A percentile compares a stretch with the other conserved stretches of the same genome.
phyloP scores from a whole-genome alignment of 148 eudicot species.

The Fagopyrum homotropicum region DNA sequence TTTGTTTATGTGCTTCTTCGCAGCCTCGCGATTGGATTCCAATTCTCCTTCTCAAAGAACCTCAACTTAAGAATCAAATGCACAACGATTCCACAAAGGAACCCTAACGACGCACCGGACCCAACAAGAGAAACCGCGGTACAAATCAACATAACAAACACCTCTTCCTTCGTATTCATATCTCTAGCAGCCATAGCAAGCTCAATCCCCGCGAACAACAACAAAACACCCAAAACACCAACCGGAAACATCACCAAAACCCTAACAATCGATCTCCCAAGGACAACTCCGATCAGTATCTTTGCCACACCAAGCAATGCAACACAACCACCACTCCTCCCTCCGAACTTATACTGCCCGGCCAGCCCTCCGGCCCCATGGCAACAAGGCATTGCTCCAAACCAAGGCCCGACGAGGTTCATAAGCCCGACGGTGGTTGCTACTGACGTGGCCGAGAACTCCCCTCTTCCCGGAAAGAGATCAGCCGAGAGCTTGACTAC shows the following conservation, averaged over 20 bases:
- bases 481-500: constrained; percentile 72
- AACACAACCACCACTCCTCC: constrained; percentile 82
- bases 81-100: constrained; percentile 58
- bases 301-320: constrained; percentile 64
- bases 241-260: constrained; percentile 67
- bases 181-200: constrained; percentile 80
- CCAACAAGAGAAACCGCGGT: constrained; percentile 69
- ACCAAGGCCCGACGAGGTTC: constrained; percentile 90
- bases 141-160: constrained; percentile 62
- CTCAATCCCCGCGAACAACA: constrained; percentile 82
- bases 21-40: not conserved
- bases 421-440: constrained; percentile 66
- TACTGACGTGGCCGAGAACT: constrained; percentile 57
- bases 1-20: not conserved
- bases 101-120: constrained; percentile 68
- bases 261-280: constrained; percentile 66
- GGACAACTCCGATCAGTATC: constrained; percentile 48
- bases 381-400: constrained; percentile 85
- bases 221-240: constrained; percentile 67
- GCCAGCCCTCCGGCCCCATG: constrained; percentile 98
- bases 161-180: constrained; percentile 59
- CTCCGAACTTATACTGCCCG: constrained; percentile 92
- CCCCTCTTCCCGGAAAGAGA: constrained; percentile 50
- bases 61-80: constrained; percentile 57
- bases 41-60: constrained; percentile 14